Base-by-base conservation (phyloP, 1,284 basidiomycete genomes). In the Trichosporon coremiiforme region DNA sequence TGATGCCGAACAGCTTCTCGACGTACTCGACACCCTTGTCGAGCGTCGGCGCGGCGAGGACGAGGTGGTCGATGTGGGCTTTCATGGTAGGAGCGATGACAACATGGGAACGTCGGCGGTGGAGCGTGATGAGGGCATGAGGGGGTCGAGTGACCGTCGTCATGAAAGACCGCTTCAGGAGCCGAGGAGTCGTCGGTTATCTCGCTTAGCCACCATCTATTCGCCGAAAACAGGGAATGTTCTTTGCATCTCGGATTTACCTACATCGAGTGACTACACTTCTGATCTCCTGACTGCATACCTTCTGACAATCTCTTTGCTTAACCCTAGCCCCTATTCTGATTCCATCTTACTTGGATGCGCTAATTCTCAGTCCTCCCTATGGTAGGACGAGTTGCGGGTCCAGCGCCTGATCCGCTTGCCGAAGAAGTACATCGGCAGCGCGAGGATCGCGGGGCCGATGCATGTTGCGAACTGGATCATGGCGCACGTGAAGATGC, bases 381-480 rank as follows among this genome's bases (percentile, higher is more conserved):
- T 66, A 64, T 72, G 71, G 45, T 65, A 72, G 35, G 66, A 55
- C 63, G 71, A 72, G 63, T 65, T 41, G 38, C 66, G 66, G 2
- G 69, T 72, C 64, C 29, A 36, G 25, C 66, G 66, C 13, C 72
- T 41, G n/a, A 73, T n/a, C 31, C 22, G 31, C 67, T 71, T 73
- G 47, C 72, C 72, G 38, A 47, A 73, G 35, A 68, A 64, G 65
- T 70, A 73, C 29, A 73, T 60, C n/a, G 72, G 72, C 7, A 73
- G 36, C 13, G 68, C 67, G 15, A 71, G 38, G 17, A 66, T 22
- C 9, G 66, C 64, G 7, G 70, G 72, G 2, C 68, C 70, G n/a
- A 68, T 47, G 55, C 55, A 64, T 1, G 69, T 47, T 0, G 72
- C 70, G 5, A 70, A 69, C 66, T 70, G 66, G 8, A 70, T 31